Evolutionary conservation across 2,329 filamentous ascomycete species (phyloP).

Genomic region (Apiospora phragmitis): DNA sequence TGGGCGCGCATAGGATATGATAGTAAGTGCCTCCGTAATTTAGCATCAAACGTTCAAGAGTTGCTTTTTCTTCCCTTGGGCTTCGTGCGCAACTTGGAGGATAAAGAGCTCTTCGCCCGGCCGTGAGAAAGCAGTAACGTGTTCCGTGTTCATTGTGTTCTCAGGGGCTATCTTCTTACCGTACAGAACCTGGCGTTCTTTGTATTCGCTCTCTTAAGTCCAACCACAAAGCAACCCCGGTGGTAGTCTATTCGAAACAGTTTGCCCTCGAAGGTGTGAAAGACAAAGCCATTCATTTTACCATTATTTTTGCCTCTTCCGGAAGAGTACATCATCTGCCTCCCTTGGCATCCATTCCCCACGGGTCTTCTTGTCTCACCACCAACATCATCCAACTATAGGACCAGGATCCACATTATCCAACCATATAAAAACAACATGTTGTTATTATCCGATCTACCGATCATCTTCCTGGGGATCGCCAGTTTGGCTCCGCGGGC

Average conservation of each 20-base stretch:
- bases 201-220: neutral
- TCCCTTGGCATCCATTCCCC: neutral
- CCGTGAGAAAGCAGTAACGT: neutral
- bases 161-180: neutral
- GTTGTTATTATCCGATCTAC: neutral
- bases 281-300: neutral
- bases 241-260: neutral
- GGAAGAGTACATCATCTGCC: constrained; percentile 2
- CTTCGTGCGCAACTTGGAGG: neutral
- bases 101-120: neutral
- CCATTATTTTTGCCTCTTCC: constrained; percentile 1
- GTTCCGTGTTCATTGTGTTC: neutral
- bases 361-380: neutral
- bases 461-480: constrained; percentile 15
- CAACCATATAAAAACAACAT: neutral
- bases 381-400: neutral
- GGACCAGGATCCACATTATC: neutral
- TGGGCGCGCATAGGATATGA: neutral
- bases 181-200: neutral
- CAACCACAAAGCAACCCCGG: neutral
- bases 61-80: neutral
- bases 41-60: neutral
- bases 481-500: constrained; percentile 15
- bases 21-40: neutral
- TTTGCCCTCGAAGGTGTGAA: neutral